Evolutionary conservation across 2,329 filamentous ascomycete genomes (phyloP).

Genomic region (Kalmusia sp.): DNA sequence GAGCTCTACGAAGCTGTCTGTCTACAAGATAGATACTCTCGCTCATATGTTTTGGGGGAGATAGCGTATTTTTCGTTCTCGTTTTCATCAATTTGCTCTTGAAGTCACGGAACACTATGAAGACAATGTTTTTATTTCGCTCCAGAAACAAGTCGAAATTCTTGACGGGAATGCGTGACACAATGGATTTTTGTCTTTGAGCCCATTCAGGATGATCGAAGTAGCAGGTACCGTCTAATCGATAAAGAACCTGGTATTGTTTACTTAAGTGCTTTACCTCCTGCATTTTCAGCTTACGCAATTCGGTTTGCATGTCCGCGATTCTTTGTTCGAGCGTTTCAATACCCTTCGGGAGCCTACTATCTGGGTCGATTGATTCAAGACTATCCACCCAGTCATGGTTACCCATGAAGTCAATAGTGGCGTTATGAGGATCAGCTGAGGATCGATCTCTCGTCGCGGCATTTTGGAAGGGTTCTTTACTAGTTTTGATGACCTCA

Average conservation of each 20-base stretch:
- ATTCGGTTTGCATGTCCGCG: constrained; percentile 4
- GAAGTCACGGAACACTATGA: constrained; percentile 18
- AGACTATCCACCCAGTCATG: not conserved
- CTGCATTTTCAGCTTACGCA: not conserved
- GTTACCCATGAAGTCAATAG: not conserved
- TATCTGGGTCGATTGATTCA: not conserved
- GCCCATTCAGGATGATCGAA: constrained; percentile 20
- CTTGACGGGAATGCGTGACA: constrained; percentile 12
- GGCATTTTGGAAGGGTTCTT: no score
- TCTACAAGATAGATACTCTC: constrained; percentile 13
- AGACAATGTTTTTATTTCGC: constrained; percentile 18
- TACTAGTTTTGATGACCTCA: no score
- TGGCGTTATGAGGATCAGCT: no score
- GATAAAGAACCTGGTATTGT: constrained; percentile 13
- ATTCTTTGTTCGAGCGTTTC: constrained; percentile 3
- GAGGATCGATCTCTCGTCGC: no score
- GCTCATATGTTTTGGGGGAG: not conserved
- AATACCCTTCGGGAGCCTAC: not conserved
- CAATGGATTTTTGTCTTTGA: constrained; percentile 6
- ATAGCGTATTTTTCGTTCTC: not conserved
- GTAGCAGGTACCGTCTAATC: constrained; percentile 5
- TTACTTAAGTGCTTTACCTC: not conserved
- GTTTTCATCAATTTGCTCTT: not conserved
- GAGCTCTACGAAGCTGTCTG: constrained; percentile 2
- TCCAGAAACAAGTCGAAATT: constrained; percentile 19